These are phyloP conservation scores for Monilinia polystroma DNA, from an alignment of 2,329 filamentous ascomycete genomes.

Conservation along the genomic window DNA sequence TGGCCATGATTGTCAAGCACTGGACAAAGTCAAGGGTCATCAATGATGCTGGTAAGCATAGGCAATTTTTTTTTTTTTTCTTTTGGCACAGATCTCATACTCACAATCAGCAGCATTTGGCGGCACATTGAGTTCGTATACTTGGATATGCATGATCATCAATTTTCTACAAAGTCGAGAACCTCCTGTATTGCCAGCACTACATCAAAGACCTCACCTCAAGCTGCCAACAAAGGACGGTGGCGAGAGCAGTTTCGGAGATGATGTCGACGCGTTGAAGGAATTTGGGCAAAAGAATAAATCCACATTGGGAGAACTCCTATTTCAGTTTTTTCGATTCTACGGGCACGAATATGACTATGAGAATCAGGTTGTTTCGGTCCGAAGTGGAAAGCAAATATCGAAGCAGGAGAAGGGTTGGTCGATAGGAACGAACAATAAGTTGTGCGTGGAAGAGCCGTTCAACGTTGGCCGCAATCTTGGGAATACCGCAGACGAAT, in stretches of 20 bases:
- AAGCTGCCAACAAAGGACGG: slow-evolving; percentile 63
- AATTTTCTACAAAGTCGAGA: slow-evolving; percentile 89
- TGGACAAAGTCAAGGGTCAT: slow-evolving; percentile 92
- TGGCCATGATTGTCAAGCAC: slow-evolving; percentile 97
- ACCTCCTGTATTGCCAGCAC: slow-evolving; percentile 78
- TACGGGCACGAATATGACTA: slow-evolving; percentile 95
- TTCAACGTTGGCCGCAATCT: slow-evolving; percentile 89
- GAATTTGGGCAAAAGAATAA: slow-evolving; percentile 78
- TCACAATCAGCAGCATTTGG: slow-evolving; percentile 66
- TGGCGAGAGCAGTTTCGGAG: slow-evolving; percentile 74
- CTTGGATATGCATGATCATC: slow-evolving; percentile 98
- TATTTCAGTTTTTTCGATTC: slow-evolving; percentile 94
- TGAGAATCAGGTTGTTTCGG: slow-evolving; percentile 77
- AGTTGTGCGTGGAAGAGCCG: slow-evolving; percentile 92
- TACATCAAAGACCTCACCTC: slow-evolving; percentile 72
- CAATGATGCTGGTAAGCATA: slow-evolving; percentile 85
- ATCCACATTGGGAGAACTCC: slow-evolving; percentile 77
- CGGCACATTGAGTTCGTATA: slow-evolving; percentile 94
- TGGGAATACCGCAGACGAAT: slow-evolving; percentile 94
- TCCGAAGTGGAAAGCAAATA: slow-evolving; percentile 75
- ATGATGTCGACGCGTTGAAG: slow-evolving; percentile 72
- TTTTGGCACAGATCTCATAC: slow-evolving; percentile 18
- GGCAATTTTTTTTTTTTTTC: slow-evolving; percentile 41
- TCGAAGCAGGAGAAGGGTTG: slow-evolving; percentile 86
- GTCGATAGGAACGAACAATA: slow-evolving; percentile 76